These are phyloP conservation scores for Aspergillus texensis DNA, from an alignment of 2,329 filamentous ascomycete genomes.

Conservation along the genomic window DNA sequence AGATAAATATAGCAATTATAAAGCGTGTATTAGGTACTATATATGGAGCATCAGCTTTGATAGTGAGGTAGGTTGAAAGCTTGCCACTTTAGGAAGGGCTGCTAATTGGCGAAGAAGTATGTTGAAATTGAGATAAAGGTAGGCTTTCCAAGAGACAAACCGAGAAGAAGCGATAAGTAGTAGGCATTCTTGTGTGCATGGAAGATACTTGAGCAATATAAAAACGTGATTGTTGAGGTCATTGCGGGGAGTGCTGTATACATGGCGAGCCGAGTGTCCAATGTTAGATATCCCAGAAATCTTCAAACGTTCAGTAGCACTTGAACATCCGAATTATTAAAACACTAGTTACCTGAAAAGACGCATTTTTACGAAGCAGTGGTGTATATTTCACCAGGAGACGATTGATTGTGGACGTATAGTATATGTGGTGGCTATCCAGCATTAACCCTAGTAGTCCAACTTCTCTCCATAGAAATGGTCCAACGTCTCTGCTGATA, in stretches of 20 bases:
- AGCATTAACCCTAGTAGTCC: conserved; percentile 1
- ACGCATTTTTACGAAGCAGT: background rate
- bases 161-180: background rate
- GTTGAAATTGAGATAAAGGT: background rate
- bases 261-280: background rate
- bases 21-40: background rate
- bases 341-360: background rate
- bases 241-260: background rate
- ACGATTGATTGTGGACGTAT: background rate
- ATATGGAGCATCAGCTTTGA: background rate
- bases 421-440: background rate
- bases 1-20: background rate
- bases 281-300: background rate
- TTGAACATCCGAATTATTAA: background rate
- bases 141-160: background rate
- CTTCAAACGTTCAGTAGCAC: background rate
- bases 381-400: no score
- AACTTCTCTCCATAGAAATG: background rate
- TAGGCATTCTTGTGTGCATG: background rate
- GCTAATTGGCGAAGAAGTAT: background rate
- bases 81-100: background rate
- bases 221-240: background rate
- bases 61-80: background rate
- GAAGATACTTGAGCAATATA: background rate
- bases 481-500: background rate